These are phyloP conservation scores for Aspergillus cejpii DNA, from an alignment of 2,329 filamentous ascomycete species.

Conservation along the genomic window DNA sequence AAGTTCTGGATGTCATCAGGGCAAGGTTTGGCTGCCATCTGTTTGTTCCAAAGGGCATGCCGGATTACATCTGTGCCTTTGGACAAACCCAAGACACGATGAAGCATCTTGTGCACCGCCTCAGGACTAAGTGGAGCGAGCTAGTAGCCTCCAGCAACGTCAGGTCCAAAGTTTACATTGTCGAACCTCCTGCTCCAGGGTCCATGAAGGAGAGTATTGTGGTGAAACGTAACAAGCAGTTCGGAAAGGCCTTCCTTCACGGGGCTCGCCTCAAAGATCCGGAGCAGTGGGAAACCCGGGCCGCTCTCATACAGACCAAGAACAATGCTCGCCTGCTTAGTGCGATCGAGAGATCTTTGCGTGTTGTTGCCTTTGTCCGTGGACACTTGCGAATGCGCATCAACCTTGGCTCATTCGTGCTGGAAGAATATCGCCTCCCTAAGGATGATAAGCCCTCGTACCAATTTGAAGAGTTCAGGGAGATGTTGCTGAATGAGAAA, in stretches of 20 bases:
- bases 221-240: slow-evolving; percentile 16
- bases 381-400: slow-evolving; percentile 39
- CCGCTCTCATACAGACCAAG: slow-evolving; percentile 20
- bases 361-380: slow-evolving; percentile 27
- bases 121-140: slow-evolving; percentile 26
- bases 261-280: slow-evolving; percentile 16
- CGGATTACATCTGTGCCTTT: slow-evolving; percentile 29
- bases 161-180: slow-evolving; percentile 30
- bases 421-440: slow-evolving; percentile 32
- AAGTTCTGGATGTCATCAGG: slow-evolving; percentile 43
- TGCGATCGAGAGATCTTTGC: slow-evolving; percentile 28
- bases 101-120: slow-evolving; percentile 31
- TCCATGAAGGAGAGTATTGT: slow-evolving; percentile 21
- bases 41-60: slow-evolving; percentile 29
- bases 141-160: slow-evolving; percentile 23
- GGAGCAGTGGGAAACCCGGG: slow-evolving; percentile 19
- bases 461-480: slow-evolving; percentile 35
- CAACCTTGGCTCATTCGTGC: slow-evolving; percentile 38
- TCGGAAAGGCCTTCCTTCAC: slow-evolving; percentile 19
- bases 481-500: slow-evolving; percentile 35
- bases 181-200: slow-evolving; percentile 23
- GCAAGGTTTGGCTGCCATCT: slow-evolving; percentile 37
- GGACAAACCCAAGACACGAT: slow-evolving; percentile 28
- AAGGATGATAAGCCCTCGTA: slow-evolving; percentile 23
- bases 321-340: slow-evolving; percentile 29